Conservation (phyloP, 1,139 yeast genomes). For the Candida tetrigidarum region DNA sequence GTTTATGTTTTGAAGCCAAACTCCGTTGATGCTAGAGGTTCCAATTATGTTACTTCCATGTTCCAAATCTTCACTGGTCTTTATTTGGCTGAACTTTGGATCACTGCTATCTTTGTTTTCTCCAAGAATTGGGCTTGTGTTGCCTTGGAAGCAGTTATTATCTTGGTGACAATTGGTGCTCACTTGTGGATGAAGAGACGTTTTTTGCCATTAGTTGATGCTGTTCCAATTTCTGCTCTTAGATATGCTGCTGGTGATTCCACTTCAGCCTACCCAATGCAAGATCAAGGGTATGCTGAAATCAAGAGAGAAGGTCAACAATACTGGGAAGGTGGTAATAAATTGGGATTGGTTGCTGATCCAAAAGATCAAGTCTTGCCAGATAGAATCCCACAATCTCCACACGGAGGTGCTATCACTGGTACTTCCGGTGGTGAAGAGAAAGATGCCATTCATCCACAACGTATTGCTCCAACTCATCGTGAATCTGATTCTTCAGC, state of each 20-base stretch:
- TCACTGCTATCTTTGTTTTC: constrained; percentile 70
- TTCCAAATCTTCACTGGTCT: constrained; percentile 69
- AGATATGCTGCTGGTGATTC: constrained; percentile 59
- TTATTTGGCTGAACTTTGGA: constrained; percentile 67
- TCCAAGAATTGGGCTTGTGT: constrained; percentile 75
- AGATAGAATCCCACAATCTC: constrained; percentile 14
- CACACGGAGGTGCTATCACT: constrained; percentile 12
- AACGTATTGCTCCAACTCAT: too few relatives aligned
- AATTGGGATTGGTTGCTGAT: constrained; percentile 35
- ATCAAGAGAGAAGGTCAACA: constrained; percentile 56
- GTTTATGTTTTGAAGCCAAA: constrained; percentile 62
- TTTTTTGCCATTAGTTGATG: constrained; percentile 64
- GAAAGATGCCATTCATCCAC: too few relatives aligned
- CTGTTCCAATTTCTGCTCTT: constrained; percentile 77
- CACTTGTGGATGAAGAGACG: constrained; percentile 61
- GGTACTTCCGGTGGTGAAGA: constrained; percentile 9
- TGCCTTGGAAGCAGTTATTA: constrained; percentile 59
- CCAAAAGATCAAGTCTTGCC: constrained; percentile 33
- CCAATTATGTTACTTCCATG: constrained; percentile 66
- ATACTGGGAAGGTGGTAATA: constrained; percentile 52
- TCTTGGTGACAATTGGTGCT: constrained; percentile 54
- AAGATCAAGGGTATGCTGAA: constrained; percentile 68
- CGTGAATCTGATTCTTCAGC: constrained; percentile 16
- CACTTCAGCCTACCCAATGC: constrained; percentile 52
- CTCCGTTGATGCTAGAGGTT: constrained; percentile 61